These are phyloP conservation scores for Eucalyptus rudis DNA, from an alignment of 345 rosid genomes.

Conservation along the genomic window DNA sequence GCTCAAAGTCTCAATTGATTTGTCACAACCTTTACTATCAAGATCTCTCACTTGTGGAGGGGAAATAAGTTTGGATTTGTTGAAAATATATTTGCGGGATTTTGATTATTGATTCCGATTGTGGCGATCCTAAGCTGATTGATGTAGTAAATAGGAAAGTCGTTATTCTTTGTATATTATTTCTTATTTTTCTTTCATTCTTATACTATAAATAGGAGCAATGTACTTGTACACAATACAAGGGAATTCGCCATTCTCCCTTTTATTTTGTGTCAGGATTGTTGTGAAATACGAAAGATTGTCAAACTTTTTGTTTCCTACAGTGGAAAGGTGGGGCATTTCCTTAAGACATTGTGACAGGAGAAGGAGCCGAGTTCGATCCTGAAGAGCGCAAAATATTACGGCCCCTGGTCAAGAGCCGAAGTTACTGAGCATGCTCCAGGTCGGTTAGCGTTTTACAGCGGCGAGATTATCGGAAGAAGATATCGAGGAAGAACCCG, in stretches of 20 bases:
- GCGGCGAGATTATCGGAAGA: not conserved
- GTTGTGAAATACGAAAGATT: not conserved
- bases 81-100: too few species aligned
- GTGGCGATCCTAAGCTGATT: fast-evolving
- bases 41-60: fast-evolving
- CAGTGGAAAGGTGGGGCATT: not conserved
- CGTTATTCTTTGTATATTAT: too few species aligned
- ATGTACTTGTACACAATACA: too few species aligned
- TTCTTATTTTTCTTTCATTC: too few species aligned
- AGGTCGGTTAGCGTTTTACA: not conserved
- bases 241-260: too few species aligned
- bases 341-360: not conserved
- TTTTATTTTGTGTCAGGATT: too few species aligned
- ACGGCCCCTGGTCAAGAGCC: not conserved
- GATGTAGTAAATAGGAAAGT: too few species aligned
- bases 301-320: not conserved
- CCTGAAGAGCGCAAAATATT: not conserved
- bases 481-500: not conserved
- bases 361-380: not conserved
- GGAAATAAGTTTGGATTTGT: not conserved
- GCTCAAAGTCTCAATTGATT: fast-evolving
- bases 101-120: too few species aligned
- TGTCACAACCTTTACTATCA: fast-evolving
- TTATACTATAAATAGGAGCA: too few species aligned
- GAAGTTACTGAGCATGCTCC: not conserved